Percentiles rank a stretch among this genome's conserved stretches.
Evolutionary conservation across 106 monocot genomes (phyloP).

Genomic region (Vanilla planifolia): DNA sequence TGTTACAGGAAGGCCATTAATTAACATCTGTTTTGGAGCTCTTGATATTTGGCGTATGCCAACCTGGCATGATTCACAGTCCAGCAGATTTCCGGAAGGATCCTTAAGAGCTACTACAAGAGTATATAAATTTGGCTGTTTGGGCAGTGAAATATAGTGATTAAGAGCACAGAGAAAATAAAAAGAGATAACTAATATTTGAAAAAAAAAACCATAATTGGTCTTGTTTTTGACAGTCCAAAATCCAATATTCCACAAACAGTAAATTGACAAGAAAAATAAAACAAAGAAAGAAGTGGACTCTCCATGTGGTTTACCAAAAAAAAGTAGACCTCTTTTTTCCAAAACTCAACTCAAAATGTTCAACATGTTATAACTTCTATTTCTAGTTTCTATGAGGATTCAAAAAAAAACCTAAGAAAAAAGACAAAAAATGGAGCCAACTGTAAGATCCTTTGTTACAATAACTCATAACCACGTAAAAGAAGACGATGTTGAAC

Average conservation of each 20-base stretch:
- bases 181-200: background rate
- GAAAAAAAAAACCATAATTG: background rate
- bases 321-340: too few relatives aligned
- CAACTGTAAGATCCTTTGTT: background rate
- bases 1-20: constrained; percentile 83
- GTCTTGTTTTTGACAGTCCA: background rate
- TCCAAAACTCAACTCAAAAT: too few relatives aligned
- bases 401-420: too few relatives aligned
- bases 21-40: constrained; percentile 79
- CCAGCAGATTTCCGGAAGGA: constrained; percentile 59
- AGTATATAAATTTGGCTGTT: constrained; percentile 91
- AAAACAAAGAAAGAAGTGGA: too few relatives aligned
- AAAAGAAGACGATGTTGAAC: too few relatives aligned
- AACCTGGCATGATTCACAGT: constrained; percentile 98
- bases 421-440: too few relatives aligned
- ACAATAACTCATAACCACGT: too few relatives aligned
- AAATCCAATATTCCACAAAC: background rate
- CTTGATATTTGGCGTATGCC: constrained; percentile 69
- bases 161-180: background rate
- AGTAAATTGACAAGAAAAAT: too few relatives aligned
- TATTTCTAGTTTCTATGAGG: too few relatives aligned
- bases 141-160: background rate
- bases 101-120: constrained; percentile 85
- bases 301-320: too few relatives aligned
- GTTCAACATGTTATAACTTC: too few relatives aligned